Evolutionary conservation across 1,284 basidiomycete genomes (phyloP), one percentile per base, ranked within the genome.

Genomic region (Ceraceosorus guamensis): DNA sequence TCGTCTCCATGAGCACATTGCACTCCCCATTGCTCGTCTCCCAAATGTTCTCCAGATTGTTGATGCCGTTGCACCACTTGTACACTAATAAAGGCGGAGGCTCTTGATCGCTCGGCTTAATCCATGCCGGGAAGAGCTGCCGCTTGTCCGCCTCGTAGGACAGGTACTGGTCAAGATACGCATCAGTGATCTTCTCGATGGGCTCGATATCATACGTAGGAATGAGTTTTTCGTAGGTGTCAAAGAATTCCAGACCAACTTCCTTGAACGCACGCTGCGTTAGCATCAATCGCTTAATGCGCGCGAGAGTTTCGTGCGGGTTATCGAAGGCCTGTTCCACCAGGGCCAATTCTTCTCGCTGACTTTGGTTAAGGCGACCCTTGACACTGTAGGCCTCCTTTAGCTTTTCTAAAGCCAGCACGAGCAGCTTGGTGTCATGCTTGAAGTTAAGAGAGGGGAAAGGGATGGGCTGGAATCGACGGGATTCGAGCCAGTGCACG

Each of bases 61-160:
- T 76, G 61, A 76, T 68, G 31, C 70, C 74, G 54, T 75, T 75
- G 59, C 67, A 73, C 74, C 74, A 76, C 59, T 76, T 76, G 68
- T 75, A 76, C 46, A 76, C 74, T 10, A 76, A 64, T 60, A 76
- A 51, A 11, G 74, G 74, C 49, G 71, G 67, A 8, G 74, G 74
- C 58, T 76, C 74, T 45, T 68, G 66, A 53, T 76, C 74, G 57
- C 67, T 67, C 3, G 74, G 74, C 61, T 76, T 76, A 67, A 76
- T 73, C 74, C 74, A 76, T 2, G 74, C 70, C 6, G 74, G 74
- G 68, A 76, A 76, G 16, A 76, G 65, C 53, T 72, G 69, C n/a
- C 74, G 71, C 61, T 73, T 73, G 61, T 75, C 72, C 7, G 73
- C 71, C 59, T 76, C 74, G 65, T 76, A 76, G 16, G 65, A 68